These are phyloP conservation scores for Prunus padus DNA, from an alignment of 306 rosid genomes.

Conservation along the genomic window DNA sequence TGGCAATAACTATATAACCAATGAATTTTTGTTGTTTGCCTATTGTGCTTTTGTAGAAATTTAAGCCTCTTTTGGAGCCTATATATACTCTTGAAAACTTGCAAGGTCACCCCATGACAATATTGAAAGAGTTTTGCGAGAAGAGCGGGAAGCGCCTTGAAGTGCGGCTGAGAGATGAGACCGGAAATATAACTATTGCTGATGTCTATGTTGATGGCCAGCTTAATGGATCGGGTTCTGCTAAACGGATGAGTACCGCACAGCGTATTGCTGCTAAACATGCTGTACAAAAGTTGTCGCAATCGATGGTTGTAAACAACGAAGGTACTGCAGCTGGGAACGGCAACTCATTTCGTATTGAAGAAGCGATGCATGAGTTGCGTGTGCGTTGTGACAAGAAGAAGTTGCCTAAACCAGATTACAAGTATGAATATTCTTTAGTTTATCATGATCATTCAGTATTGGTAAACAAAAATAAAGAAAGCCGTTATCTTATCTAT, in stretches of 20 bases:
- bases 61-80: conserved; percentile 65
- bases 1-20: neutral
- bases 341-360: conserved; percentile 40
- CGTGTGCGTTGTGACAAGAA: conserved; percentile 43
- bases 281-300: conserved; percentile 41
- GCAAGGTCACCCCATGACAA: conserved; percentile 52
- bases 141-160: conserved; percentile 54
- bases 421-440: conserved; percentile 37
- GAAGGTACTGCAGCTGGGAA: neutral
- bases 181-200: conserved; percentile 23
- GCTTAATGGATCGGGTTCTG: conserved; percentile 43
- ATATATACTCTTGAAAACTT: conserved; percentile 48
- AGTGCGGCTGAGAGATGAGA: conserved; percentile 25
- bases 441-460: no score
- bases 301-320: neutral
- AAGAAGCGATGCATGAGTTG: conserved; percentile 50
- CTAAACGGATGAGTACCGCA: conserved; percentile 50
- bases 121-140: conserved; percentile 56
- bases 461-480: neutral
- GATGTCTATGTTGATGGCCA: conserved; percentile 54
- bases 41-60: conserved; percentile 32
- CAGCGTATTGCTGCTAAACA: conserved; percentile 58
- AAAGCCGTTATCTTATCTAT: neutral
- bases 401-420: conserved; percentile 55
- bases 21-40: neutral